Evolutionary conservation across 805 yeast species (phyloP), one percentile per base, ranked within the genome.

Genomic region (Yamadazyma phyllophila): DNA sequence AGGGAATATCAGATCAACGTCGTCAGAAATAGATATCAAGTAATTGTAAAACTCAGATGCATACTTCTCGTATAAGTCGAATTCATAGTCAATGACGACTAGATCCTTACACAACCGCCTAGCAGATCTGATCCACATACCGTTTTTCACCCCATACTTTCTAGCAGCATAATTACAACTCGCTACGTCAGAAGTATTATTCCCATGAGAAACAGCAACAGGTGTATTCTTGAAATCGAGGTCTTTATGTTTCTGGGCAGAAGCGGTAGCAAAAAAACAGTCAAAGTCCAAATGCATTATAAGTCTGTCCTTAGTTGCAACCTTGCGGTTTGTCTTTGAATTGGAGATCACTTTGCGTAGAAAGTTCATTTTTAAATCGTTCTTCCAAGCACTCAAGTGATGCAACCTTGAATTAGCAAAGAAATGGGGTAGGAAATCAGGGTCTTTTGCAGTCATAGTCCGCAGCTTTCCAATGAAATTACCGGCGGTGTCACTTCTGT

Each of bases 91-190:
- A 13, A 92, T 55, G 16, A 80, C 72, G 0, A 80, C 66, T 30
- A 92, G 61, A 3, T 79, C 66, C 0, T 94, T 96, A 56, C 97
- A 88, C 29, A 79, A 48, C 32, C 65, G 62, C 49, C 65, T 69
- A 0, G 97, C 98, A 1, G 69, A 53, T 1, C 81, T 69, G 1
- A 88, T 77, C 96, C 97, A 94, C 94, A 85, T 88, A 0, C 98
- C 98, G 59, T 94, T 91, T 24, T 60, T 68, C 4, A 92, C 83
- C 0, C 98, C 98, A 47, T 53, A 70, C n/a, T 69, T 59, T 26
- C 99, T 73, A 0, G 97, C 97, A 3, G 74, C 82, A 60, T 94
- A 94, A 61, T 94, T 94, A 59, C 97, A 90, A 47, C 96, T 86
- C 0, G 98, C 94, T 11, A 94, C 72, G 61, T 92, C 98, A 0